Evolutionary conservation across 495 filamentous ascomycete genomes (phyloP).

Genomic region (Penicillium parvum): DNA sequence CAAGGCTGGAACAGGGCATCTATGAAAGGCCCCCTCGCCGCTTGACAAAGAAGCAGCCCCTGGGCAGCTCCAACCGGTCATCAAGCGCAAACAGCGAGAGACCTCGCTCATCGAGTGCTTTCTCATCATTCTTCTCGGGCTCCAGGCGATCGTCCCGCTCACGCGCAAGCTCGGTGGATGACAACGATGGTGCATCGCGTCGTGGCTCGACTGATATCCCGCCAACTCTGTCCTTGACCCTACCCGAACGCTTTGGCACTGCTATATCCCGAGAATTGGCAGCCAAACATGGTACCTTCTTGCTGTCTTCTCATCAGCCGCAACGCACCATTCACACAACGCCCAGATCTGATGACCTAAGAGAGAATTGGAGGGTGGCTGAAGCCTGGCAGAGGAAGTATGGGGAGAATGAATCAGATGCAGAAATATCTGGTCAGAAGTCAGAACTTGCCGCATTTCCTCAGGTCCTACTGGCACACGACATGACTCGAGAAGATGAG

Average conservation of each 20-base stretch:
- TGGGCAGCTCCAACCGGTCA: slow-evolving; percentile 28
- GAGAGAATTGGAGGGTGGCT: slow-evolving; percentile 26
- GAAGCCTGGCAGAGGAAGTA: slow-evolving; percentile 22
- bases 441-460: neutral
- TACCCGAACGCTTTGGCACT: slow-evolving; percentile 34
- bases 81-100: slow-evolving; percentile 32
- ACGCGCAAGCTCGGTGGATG: slow-evolving; percentile 26
- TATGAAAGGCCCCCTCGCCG: slow-evolving; percentile 28
- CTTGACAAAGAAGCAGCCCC: slow-evolving; percentile 37
- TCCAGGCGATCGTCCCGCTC: slow-evolving; percentile 32
- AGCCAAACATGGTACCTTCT: slow-evolving; percentile 23
- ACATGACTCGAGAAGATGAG: neutral
- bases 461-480: neutral
- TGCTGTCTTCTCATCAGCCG: slow-evolving; percentile 16
- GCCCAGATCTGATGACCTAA: slow-evolving; percentile 19
- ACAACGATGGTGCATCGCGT: slow-evolving; percentile 9
- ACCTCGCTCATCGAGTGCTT: slow-evolving; percentile 23
- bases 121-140: slow-evolving; percentile 32
- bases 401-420: neutral
- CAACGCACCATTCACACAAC: slow-evolving; percentile 6
- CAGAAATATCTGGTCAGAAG: neutral
- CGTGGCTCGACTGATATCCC: slow-evolving; percentile 14
- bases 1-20: slow-evolving; percentile 12
- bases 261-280: slow-evolving; percentile 32
- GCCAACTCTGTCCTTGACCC: slow-evolving; percentile 20